Conservation (phyloP, 805 yeast genomes). For the Candida alai region DNA sequence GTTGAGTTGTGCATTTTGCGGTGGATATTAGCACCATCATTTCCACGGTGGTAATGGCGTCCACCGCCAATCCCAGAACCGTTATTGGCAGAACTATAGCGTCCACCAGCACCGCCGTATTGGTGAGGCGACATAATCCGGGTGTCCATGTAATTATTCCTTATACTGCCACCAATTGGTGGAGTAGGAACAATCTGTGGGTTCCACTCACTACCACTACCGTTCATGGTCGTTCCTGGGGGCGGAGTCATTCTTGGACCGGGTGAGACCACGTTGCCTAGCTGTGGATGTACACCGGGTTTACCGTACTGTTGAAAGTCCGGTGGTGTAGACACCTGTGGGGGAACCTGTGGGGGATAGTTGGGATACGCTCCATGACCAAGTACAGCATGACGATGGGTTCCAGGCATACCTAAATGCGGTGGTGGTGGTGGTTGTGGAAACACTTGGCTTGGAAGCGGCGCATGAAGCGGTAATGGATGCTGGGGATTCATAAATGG, state of each 20-base stretch:
- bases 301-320: conserved; percentile 3
- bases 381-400: conserved; percentile 1
- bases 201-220: conserved; percentile 18
- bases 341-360: conserved; percentile 2
- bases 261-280: too few species aligned
- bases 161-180: conserved; percentile 4
- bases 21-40: conserved; percentile 34
- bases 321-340: conserved; percentile 5
- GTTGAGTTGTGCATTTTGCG: conserved; percentile 37
- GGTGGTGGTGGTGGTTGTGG: conserved; percentile 20
- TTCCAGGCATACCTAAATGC: conserved; percentile 3
- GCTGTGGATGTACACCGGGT: not conserved
- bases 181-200: conserved; percentile 10
- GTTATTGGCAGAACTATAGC: not conserved
- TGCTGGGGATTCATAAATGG: too few species aligned
- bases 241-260: too few species aligned
- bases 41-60: conserved; percentile 3
- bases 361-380: conserved; percentile 1
- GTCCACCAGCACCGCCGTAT: not conserved
- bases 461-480: conserved; percentile 20
- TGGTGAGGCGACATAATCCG: too few species aligned
- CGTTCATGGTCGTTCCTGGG: too few species aligned
- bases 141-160: not conserved
- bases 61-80: too few species aligned
- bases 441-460: conserved; percentile 2